phyloP scores from a whole-genome alignment of 176 grass and related monocot genomes.

The Oryza nivara region DNA sequence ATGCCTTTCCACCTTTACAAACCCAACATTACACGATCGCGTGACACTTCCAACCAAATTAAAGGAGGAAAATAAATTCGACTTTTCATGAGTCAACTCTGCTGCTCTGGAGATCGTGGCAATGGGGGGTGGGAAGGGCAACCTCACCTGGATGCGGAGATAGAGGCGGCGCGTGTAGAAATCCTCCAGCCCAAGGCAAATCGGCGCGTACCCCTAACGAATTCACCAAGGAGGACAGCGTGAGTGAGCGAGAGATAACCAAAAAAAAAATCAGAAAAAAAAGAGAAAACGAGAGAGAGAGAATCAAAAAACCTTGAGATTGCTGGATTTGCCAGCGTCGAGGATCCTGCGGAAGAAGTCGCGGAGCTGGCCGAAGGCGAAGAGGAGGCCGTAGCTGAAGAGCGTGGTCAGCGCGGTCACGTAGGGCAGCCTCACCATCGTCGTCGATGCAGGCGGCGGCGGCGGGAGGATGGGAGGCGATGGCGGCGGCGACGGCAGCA shows the following conservation, averaged over 20 bases:
- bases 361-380: conserved; percentile 84
- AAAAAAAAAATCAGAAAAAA: neutral
- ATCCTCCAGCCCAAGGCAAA: conserved; percentile 90
- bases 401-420: conserved; percentile 74
- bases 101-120: neutral
- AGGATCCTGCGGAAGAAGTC: conserved; percentile 81
- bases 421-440: conserved; percentile 79
- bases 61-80: neutral
- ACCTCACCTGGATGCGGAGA: conserved; percentile 87
- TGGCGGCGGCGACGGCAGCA: neutral
- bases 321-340: conserved; percentile 68
- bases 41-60: neutral
- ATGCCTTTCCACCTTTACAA: neutral
- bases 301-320: conserved; percentile 57
- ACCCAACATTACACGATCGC: conserved; percentile 1
- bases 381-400: conserved; percentile 90
- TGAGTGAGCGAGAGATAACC: neutral
- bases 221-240: neutral
- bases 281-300: no score
- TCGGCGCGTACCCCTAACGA: conserved; percentile 82
- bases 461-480: neutral
- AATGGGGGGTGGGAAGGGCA: neutral
- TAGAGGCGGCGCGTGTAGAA: conserved; percentile 96
- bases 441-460: neutral
- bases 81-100: neutral